Base-by-base conservation (phyloP, 345 rosid species). In the Syzygium grande region DNA sequence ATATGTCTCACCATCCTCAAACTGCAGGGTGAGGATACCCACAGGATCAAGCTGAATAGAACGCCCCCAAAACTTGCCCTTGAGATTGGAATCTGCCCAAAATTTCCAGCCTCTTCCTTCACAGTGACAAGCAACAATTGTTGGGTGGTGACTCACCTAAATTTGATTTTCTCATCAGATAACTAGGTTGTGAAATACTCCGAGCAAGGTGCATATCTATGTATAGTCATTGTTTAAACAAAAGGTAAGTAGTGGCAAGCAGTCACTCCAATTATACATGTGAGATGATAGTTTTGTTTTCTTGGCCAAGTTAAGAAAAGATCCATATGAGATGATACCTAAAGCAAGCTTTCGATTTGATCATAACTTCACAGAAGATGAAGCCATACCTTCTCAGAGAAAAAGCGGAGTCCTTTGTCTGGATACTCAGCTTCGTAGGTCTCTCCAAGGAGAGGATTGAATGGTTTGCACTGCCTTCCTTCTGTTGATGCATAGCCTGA, bases 21-120 rank as follows among this genome's bases (percentile, higher is more conserved):
- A 97, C 91, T 93, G 99, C 88, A 98, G 87, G 65, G 97, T 95
- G 79, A 97, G 94, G 53, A 94, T 86, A 88, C 99, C 99, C 30
- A 98, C 98, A 85, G 99, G 99, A 92, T 96, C 99, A 83, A 98
- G 99, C 93, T 98, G 99, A 92, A 98, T 96, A 86, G 99, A 96
- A 21, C 99, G 91, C 13, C 98, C 99, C 99, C 99, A 98, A 85
- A 98, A 98, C 90, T 98, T 96, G 53, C 99, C 99, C 90, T 96
- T 98, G 91, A 98, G 96, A 93, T 98, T 97, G 88, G 99, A 97
- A 90, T 98, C 98, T 56, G 95, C 99, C 98, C 99, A 97, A 91
- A 97, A 98, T 87, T 94, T 97, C 99, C 99, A 98, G 87, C 98
- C 99, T 94, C 93, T 95, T 90, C 99, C 99, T 91, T 97, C 98